Percentiles rank a stretch among this genome's conserved stretches.
Evolutionary conservation across 306 rosid species (phyloP).

Genomic region (Betula pendula): DNA sequence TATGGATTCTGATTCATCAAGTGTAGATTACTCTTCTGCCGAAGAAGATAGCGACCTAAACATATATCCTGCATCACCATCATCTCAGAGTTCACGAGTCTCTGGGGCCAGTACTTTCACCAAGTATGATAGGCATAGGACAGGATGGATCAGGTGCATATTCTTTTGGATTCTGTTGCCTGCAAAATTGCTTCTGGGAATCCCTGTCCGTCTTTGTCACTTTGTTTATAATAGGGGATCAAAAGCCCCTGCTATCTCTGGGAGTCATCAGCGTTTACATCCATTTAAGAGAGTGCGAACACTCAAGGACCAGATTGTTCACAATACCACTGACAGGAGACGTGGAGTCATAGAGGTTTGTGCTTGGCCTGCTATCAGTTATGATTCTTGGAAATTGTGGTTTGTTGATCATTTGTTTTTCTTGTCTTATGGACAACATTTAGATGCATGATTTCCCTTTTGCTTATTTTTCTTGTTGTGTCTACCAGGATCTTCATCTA

Average conservation of each 20-base stretch:
- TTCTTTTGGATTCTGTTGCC: conserved; percentile 64
- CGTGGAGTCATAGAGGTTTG: conserved; percentile 92
- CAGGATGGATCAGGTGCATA: conserved; percentile 51
- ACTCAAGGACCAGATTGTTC: conserved; percentile 72
- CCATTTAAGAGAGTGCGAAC: conserved; percentile 49
- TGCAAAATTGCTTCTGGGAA: conserved; percentile 50
- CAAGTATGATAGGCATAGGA: conserved; percentile 38
- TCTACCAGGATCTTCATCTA: conserved; percentile 81
- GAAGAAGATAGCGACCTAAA: conserved; percentile 64
- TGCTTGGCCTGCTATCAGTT: conserved; percentile 2
- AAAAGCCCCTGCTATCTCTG: conserved; percentile 30
- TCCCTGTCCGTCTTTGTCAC: conserved; percentile 44
- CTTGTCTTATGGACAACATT: neutral
- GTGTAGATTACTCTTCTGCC: conserved; percentile 54
- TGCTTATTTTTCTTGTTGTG: conserved; percentile 10
- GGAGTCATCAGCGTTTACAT: conserved; percentile 31
- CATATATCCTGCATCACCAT: conserved; percentile 54
- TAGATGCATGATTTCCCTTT: neutral
- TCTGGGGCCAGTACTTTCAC: conserved; percentile 44
- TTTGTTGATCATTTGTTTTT: neutral
- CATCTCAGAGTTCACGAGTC: conserved; percentile 64
- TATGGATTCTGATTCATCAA: conserved; percentile 81
- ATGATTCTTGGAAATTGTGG: conserved; percentile 9
- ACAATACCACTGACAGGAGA: conserved; percentile 80
- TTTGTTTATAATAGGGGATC: conserved; percentile 32